Evolutionary conservation across 1,284 basidiomycete species (phyloP).

Genomic region (Spongispora temasekensis): DNA sequence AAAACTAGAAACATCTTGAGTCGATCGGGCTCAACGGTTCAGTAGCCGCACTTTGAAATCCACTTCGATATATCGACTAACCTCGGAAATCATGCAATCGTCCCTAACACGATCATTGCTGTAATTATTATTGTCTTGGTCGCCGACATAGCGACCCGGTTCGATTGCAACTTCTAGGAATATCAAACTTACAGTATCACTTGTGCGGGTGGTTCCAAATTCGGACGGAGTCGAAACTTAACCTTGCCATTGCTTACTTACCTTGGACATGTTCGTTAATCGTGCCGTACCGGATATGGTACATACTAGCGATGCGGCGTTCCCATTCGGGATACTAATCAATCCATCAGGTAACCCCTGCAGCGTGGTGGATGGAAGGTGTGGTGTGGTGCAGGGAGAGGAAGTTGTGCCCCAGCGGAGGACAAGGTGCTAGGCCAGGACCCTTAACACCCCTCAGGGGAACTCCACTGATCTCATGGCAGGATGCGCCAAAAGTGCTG

Average conservation of each 20-base stretch:
- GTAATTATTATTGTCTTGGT: too few relatives aligned
- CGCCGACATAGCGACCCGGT: too few relatives aligned
- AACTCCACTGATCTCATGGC: too few relatives aligned
- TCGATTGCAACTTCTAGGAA: too few relatives aligned
- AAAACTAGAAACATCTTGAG: too few relatives aligned
- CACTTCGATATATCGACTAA: too few relatives aligned
- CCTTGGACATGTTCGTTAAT: background rate
- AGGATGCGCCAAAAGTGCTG: background rate
- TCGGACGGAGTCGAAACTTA: slow-evolving; percentile 21
- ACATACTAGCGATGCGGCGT: slow-evolving; percentile 2
- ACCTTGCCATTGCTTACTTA: slow-evolving; percentile 26
- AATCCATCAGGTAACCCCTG: background rate
- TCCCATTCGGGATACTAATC: slow-evolving; percentile 3
- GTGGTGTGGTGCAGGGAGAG: background rate
- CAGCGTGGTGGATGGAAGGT: background rate
- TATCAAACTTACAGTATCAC: too few relatives aligned
- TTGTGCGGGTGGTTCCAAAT: background rate
- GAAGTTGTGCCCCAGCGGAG: background rate
- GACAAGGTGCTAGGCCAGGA: background rate
- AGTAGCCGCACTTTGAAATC: too few relatives aligned
- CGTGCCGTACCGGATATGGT: too few relatives aligned
- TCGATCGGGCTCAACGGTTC: too few relatives aligned
- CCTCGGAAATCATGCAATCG: too few relatives aligned
- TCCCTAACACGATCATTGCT: too few relatives aligned
- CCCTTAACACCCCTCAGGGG: background rate